Base-by-base conservation (phyloP, 2,329 filamentous ascomycete species). In the Pseudofabraea citricarpa region DNA sequence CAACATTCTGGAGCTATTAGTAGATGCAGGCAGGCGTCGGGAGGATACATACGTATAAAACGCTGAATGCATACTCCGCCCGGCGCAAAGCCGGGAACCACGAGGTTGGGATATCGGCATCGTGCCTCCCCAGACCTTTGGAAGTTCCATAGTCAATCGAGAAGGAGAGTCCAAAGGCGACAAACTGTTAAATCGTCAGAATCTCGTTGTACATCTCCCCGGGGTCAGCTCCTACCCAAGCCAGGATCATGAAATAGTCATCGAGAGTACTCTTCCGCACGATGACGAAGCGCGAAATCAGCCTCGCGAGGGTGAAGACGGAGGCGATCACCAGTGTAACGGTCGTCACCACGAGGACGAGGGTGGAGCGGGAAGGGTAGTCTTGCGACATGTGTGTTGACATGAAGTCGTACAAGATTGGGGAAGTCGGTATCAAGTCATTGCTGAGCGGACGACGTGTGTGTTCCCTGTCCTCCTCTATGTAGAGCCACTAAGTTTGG, bases 261-360 rank as follows among this genome's bases (percentile, higher is more conserved):
- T 31, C 27, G 13, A 31, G 27, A 31, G 27, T 31, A 15, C 13
- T 7, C 2, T 15, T 31, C 3, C 27, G 27, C 5, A 31, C 27
- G 27, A 31, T 31, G 27, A 31, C 13, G 27, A 12, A 31, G n/a
- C 20, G 24, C 12, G 33, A 36, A 36, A 86, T 66, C 53, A 93
- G 71, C 41, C 89, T 80, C 26, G 86, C 74, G 33, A 72, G 71
- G 53, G 94, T 85, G 58, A 94, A 90, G 46, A 85, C 58, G 27
- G 83, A 83, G 41, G 85, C 80, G 42, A 89, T 63, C 23, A 74
- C 74, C 48, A 89, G 73, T 41, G 83, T 85, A 3, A 36, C 33
- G n/a, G 33, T 36, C 20, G 33, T 31, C 27, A 31, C 27, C 6
- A 31, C 27, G 13, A 31, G 27, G 13, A 31, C 27, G 13, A 15